Evolutionary conservation across 805 yeast genomes (phyloP).

Genomic region (Candida saitoana): DNA sequence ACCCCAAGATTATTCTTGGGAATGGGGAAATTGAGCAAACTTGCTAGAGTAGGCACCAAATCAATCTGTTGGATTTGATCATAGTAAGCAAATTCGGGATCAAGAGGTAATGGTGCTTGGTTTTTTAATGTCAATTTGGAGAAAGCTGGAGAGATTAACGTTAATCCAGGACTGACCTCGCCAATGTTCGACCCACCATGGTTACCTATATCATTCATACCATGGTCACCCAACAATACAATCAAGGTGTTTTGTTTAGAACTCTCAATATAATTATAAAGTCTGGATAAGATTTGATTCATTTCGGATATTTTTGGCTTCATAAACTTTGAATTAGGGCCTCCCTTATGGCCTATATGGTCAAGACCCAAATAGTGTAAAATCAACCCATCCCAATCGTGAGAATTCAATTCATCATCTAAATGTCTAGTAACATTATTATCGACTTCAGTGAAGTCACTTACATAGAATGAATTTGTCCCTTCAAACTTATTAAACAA

Average conservation of each 20-base stretch:
- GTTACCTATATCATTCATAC: constrained; percentile 92
- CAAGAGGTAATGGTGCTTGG: constrained; percentile 35
- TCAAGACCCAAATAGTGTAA: constrained; percentile 91
- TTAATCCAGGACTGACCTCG: constrained; percentile 84
- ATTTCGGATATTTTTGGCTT: constrained; percentile 76
- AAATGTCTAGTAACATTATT: constrained; percentile 88
- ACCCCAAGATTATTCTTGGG: constrained; percentile 76
- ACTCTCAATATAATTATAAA: constrained; percentile 36
- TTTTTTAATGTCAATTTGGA: constrained; percentile 17
- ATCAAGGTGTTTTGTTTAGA: constrained; percentile 48
- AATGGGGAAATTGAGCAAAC: constrained; percentile 58
- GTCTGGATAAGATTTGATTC: constrained; percentile 59
- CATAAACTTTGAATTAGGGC: constrained; percentile 81
- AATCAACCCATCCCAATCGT: constrained; percentile 78
- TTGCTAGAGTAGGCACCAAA: constrained; percentile 65
- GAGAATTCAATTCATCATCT: constrained; percentile 47
- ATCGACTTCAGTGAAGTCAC: constrained; percentile 93
- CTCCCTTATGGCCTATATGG: constrained; percentile 97
- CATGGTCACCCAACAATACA: constrained; percentile 88
- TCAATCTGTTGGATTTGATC: constrained; percentile 60
- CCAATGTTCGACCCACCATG: constrained; percentile 95
- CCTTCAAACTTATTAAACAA: constrained; percentile 68
- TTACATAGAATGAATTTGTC: constrained; percentile 88
- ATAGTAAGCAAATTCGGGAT: constrained; percentile 51
- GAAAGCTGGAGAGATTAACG: constrained; percentile 64